Evolutionary conservation across 345 rosid species (phyloP).

Genomic region (rapeseed (Brassica napus)): Da-Ae NC_063442.1:10659001-10659500

Average conservation of each 20-base stretch:
- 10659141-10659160: conserved; percentile 82
- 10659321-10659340: neutral
- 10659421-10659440: too few relatives aligned
- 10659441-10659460: too few relatives aligned
- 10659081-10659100: neutral
- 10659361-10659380: neutral
- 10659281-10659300: neutral
- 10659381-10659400: neutral
- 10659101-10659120: neutral
- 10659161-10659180: conserved; percentile 90
- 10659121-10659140: conserved; percentile 52
- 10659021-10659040: conserved; percentile 95
- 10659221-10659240: conserved; percentile 78
- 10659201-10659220: conserved; percentile 65
- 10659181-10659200: conserved; percentile 83
- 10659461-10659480: neutral
- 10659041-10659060: conserved; percentile 57
- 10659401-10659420: neutral
- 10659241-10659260: conserved; percentile 55
- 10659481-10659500: neutral
- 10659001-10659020: conserved; percentile 89
- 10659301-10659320: neutral
- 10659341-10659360: neutral
- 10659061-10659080: neutral
- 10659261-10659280: conserved; percentile 13